Base-by-base conservation (phyloP, 306 rosid genomes). In the Mimosa pudica region DNA sequence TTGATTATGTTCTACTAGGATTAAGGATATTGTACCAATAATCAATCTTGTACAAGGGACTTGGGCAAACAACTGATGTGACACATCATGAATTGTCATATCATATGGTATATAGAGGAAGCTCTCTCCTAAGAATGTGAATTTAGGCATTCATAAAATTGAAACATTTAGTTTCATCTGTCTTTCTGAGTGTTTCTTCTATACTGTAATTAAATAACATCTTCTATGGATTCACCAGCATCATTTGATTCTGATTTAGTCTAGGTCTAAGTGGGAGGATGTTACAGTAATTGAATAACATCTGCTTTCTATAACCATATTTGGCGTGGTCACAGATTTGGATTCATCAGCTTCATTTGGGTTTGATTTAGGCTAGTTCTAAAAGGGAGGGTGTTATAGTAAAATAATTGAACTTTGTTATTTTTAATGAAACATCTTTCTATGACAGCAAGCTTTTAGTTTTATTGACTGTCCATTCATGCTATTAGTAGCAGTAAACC, bases 391-490 rank as follows among this genome's bases (percentile, higher is more conserved):
- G 46, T 38, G 64, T n/a, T 49, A 8, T 16, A 74, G 62, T 75
- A 45, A 67, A 66, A 58, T 61, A 42, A 36, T 74, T 78, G 51
- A 73, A 60, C 68, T 73, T 78, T 35, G 49, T 79, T 20, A 35
- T 77, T 77, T 81, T 12, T 24, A 32, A 35, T 64, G 47, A 65
- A 61, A 70, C 20, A 66, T 35, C 62, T 32, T 54, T 83, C 75
- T 68, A n/a, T 47, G 66, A 20, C 38, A 33, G 18, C 12, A 51
- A 44, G 58, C 73, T 68, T 24, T 82, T 77, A 16, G 79, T 82
- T 73, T 57, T 32, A 33, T 55, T 47, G 20, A 17, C 58, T 61
- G 62, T 76, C 52, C 62, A 33, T 35, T 57, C n/a, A 7, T 18
- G 42, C 20, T 72, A 54, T 65, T 70, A 45, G 33, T 52, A 3